Percentiles rank a stretch among this genome's conserved stretches.
phyloP scores from a whole-genome alignment of 352 stramenopile species.

The Phytophthora melonis region DNA sequence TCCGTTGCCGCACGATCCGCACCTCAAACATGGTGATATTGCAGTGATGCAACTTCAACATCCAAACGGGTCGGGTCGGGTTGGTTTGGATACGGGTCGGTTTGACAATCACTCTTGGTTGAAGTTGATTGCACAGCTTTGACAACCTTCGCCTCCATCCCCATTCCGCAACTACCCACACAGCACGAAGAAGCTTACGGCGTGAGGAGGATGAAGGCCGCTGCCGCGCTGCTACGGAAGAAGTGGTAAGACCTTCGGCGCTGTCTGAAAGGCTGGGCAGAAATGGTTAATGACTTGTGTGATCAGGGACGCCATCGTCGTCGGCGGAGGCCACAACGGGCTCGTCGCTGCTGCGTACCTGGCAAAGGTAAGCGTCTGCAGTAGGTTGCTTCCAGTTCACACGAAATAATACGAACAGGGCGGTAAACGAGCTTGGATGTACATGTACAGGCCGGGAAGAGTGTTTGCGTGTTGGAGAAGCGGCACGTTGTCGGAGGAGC shows the following conservation, averaged over 20 bases:
- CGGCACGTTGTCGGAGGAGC: slow-evolving; percentile 88
- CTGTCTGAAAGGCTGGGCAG: not conserved
- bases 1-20: slow-evolving; percentile 44
- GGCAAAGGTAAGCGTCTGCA: slow-evolving; percentile 60
- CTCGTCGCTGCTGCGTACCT: slow-evolving; percentile 91
- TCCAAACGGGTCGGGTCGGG: not conserved
- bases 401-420: not conserved
- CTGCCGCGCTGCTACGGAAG: slow-evolving; percentile 41
- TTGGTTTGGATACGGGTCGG: not conserved
- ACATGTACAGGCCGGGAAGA: slow-evolving; percentile 68
- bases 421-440: not conserved
- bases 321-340: slow-evolving; percentile 91
- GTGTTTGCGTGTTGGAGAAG: slow-evolving; percentile 91
- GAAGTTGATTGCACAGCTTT: slow-evolving; percentile 26
- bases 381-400: not conserved
- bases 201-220: slow-evolving; percentile 24
- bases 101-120: slow-evolving; percentile 33
- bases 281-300: slow-evolving; percentile 4
- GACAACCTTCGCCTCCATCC: not conserved
- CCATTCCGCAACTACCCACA: slow-evolving; percentile 24
- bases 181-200: slow-evolving; percentile 16
- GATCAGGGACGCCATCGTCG: slow-evolving; percentile 85
- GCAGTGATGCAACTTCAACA: slow-evolving; percentile 12
- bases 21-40: slow-evolving; percentile 38
- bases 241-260: slow-evolving; percentile 41